Base-by-base conservation (phyloP, 163 green algal species). In the Scenedesmus sp. region DNA sequence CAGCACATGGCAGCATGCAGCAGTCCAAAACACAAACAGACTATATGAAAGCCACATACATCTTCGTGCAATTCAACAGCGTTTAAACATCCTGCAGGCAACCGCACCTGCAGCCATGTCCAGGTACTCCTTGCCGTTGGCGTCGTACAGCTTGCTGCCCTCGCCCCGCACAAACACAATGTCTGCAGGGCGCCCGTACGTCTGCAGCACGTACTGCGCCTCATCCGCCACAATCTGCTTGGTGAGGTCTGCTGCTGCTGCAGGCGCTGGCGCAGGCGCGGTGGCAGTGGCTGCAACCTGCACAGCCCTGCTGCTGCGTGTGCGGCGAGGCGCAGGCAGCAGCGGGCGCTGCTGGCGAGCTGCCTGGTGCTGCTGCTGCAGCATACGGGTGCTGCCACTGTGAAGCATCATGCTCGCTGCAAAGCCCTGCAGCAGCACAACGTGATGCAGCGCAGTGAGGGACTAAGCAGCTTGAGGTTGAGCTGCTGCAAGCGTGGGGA, bases 41-140 rank as follows among this genome's bases (percentile, higher is more conserved):
- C 34, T 46, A 52, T 3, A 13, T 23, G 52, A 5, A 23, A 52
- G 70, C 67, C 4, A 26, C 4, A 9, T 52, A 13, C 67, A 52
- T 20, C 67, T 79, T 20, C 20, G 62, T 79, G 26, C 26, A 26
- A 26, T 26, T 26, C 26, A 1, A 46, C 34, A 46, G 34, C 34
- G 34, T 46, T 46, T 46, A 46, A 46, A 46, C 34, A 46, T 46
- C 23, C 70, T 77, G 84, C 62, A n/a, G 66, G 54, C 55, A 62
- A 15, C 20, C 87, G 2, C 59, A 92, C 89, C 89, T 79, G 90
- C 90, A 23, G 97, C 94, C 93, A 99, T 98, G 93, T 99, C 98
- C 55, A 99, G 91, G 95, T 99, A 99, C 92, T 98, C 94, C 67
- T 96, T 97, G 70, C 98, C 98, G 13, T 96, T 89, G 0, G 94